Base-by-base conservation (phyloP, 2,329 filamentous ascomycete species). In the Hysterium pulicare region DNA sequence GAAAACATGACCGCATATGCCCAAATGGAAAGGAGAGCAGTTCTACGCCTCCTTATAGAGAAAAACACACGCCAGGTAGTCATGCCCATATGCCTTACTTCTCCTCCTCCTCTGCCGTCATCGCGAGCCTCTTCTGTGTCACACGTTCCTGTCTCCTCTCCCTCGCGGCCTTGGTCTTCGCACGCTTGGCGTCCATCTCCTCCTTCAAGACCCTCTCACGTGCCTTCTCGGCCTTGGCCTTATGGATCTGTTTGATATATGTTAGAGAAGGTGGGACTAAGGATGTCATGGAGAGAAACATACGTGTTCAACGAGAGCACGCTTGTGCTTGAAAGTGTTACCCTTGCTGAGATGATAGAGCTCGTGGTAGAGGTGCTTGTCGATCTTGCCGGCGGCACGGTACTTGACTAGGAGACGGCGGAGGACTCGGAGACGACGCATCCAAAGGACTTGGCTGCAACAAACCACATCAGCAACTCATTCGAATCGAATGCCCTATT, bases 281-380 rank as follows among this genome's bases (percentile, higher is more conserved):
- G 67, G 58, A 66, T 65, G 59, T 65, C 59, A 65, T 64, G 32
- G 13, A 16, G 49, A 45, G 44, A 43, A 42, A 89, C 93, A 71
- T 94, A 98, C 93, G 82, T 98, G 93, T 84, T 98, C 93, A 73
- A 98, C 90, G 68, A 98, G 86, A 71, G 90, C 93, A 78, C 93
- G 87, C 90, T 97, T 98, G 89, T 98, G 93, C 90, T 98, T 98
- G 87, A 98, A 98, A 75, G 93, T 91, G 86, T 98, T 98, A 94
- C 93, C 94, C 90, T 98, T 98, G 86, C 87, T 93, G 73, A 95
- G 81, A 78, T 96, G 93, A 84, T 98, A 98, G 63, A 98, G 89
- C 81, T 97, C 90, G 84, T 98, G 93, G 85, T 98, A 98, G 53
- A 98, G 90, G 83, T 98, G 93, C 86, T 98, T 98, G 82, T 98